phyloP scores from a whole-genome alignment of 2,329 filamentous ascomycete genomes.

The Corniculantispora saksenae region DNA sequence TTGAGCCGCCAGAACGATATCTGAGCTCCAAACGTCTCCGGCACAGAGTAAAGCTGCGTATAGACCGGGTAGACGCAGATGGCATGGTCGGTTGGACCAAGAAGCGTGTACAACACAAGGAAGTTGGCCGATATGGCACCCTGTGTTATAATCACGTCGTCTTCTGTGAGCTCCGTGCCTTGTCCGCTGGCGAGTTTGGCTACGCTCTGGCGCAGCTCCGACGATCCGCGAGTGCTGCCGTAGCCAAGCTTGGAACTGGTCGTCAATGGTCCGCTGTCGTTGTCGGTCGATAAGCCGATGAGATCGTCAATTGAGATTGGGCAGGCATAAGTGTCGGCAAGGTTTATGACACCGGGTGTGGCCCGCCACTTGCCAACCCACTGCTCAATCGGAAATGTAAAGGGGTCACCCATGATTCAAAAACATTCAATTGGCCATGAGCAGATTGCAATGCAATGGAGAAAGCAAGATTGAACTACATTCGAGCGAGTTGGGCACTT shows the following conservation, averaged over 20 bases:
- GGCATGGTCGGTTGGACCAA: conserved; percentile 77
- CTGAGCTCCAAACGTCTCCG: conserved; percentile 71
- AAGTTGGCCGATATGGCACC: conserved; percentile 87
- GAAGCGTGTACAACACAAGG: conserved; percentile 70
- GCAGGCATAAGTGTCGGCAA: conserved; percentile 77
- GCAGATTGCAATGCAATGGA: background rate
- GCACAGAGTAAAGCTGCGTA: conserved; percentile 79
- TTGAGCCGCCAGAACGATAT: conserved; percentile 75
- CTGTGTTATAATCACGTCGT: conserved; percentile 74
- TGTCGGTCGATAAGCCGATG: conserved; percentile 57
- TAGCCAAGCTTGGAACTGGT: conserved; percentile 65
- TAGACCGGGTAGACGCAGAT: conserved; percentile 87
- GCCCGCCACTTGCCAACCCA: conserved; percentile 66
- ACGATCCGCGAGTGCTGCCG: conserved; percentile 70
- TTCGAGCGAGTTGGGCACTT: background rate
- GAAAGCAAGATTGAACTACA: background rate
- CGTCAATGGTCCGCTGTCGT: conserved; percentile 45
- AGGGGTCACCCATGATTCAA: conserved; percentile 25
- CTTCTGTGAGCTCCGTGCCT: conserved; percentile 44
- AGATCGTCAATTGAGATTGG: conserved; percentile 74
- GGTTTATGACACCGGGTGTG: conserved; percentile 62
- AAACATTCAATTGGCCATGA: background rate
- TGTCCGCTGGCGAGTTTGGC: conserved; percentile 65
- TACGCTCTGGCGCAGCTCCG: conserved; percentile 63
- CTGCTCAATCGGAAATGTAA: conserved; percentile 68